These are phyloP conservation scores for Iris pallida DNA, from an alignment of 116 monocot species.

Conservation along the genomic window DNA sequence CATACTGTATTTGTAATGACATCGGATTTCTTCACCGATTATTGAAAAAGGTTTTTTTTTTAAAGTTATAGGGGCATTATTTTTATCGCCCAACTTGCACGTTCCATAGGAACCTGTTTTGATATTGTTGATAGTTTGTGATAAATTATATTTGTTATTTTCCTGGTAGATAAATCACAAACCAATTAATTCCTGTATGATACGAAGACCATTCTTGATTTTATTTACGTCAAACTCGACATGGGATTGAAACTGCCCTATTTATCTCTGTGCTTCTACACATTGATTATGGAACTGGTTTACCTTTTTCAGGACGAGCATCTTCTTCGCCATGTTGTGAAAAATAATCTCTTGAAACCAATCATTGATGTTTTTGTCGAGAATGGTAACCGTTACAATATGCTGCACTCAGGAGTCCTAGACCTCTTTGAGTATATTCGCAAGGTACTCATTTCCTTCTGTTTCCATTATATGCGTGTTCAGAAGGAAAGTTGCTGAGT, in stretches of 20 bases:
- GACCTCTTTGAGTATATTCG: slow-evolving; percentile 87
- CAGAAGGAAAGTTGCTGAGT: not conserved
- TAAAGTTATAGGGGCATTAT: no score
- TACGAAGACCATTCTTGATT: not conserved
- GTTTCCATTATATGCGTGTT: not conserved
- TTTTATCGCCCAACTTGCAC: no score
- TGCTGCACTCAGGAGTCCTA: slow-evolving; percentile 86
- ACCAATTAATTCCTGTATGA: no score
- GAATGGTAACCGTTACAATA: slow-evolving; percentile 85
- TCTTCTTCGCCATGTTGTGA: slow-evolving; percentile 62
- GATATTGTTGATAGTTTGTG: no score
- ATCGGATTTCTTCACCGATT: no score
- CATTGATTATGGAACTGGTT: not conserved
- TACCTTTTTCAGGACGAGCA: slow-evolving; percentile 46
- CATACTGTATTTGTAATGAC: no score
- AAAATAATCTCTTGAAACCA: slow-evolving; percentile 85
- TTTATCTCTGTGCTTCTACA: not conserved
- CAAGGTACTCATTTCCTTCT: slow-evolving; percentile 45
- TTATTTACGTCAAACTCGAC: not conserved
- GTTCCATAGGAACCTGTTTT: no score
- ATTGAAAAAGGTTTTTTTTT: no score
- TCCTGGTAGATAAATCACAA: no score
- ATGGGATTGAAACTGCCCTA: not conserved
- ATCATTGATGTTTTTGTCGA: slow-evolving; percentile 77
- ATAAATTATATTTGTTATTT: no score